Base-by-base conservation (phyloP, 768 basidiomycete species). In the Mycena latifolia region DNA sequence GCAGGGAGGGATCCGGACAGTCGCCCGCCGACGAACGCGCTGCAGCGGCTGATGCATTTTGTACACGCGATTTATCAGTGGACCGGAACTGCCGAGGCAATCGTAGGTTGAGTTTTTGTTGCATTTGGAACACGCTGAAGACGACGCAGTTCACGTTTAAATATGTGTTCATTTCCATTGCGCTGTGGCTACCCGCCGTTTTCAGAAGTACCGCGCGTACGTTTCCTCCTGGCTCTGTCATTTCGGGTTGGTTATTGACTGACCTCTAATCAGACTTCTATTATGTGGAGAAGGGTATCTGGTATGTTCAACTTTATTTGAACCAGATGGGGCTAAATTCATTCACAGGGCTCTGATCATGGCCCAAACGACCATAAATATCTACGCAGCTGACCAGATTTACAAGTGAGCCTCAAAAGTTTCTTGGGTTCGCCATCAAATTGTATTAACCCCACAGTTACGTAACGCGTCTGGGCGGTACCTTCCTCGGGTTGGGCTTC, bases 381-480 rank as follows among this genome's bases (percentile, higher is more conserved):
- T 88, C 37, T 88, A 83, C 69, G 81, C 83, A 3, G 86, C 86
- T 11, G 87, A 89, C 72, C 88, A 89, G 71, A 80, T 89, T 7
- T 83, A 72, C 74, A 84, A 84, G 83, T 83, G 55, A 28, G 77
- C 70, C 10, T 5, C 22, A 37, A 17, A n/a, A n/a, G 7, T 37
- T 33, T 33, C 48, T n/a, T 41, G n/a, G n/a, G n/a, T n/a, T 41
- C 24, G 29, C 22, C 18, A 8, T 39, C n/a, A n/a, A n/a, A 17
- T 17, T n/a, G n/a, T n/a, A n/a, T n/a, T n/a, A n/a, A 76, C 80
- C 20, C 79, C 37, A 4, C 37, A 80, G 81, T 39, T 85, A 85
- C 67, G 62, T 86, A 39, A 70, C 81, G 2, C 82, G 86, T 10
- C 59, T 87, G 5, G 63, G 73, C 5, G 87, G 85, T 1, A 88